Percentiles rank a stretch among this genome's conserved stretches.
phyloP scores from a whole-genome alignment of 257 asterid species.

The Hygrophila difformis region DNA sequence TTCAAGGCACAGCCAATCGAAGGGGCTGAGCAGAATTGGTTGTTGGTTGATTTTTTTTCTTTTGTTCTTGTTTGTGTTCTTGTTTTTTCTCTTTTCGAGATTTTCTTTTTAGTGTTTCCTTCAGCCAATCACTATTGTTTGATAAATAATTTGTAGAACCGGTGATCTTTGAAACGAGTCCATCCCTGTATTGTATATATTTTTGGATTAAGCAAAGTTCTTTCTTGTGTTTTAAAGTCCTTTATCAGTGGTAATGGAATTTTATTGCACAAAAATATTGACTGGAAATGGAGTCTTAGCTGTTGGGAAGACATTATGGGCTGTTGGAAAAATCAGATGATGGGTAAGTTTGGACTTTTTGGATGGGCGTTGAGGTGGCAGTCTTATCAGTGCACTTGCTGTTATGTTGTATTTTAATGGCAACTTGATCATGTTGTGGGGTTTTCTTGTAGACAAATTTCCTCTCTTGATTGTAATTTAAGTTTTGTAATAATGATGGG shows the following conservation, averaged over 20 bases:
- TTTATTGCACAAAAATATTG: constrained; percentile 3
- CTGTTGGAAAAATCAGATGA: neutral
- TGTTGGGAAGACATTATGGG: neutral
- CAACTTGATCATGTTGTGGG: constrained; percentile 11
- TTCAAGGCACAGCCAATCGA: constrained; percentile 33
- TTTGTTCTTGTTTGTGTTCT: constrained; percentile 18
- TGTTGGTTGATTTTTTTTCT: no score
- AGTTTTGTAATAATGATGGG: no score
- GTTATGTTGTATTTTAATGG: constrained; percentile 2
- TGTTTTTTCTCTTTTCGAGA: neutral
- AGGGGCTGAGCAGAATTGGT: constrained; percentile 29
- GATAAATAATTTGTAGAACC: constrained; percentile 63
- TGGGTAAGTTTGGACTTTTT: constrained; percentile 1
- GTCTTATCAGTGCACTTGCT: constrained; percentile 3
- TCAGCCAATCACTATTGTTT: constrained; percentile 32
- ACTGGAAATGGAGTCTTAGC: neutral
- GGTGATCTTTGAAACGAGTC: constrained; percentile 6
- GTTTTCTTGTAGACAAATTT: no score
- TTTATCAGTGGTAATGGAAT: neutral
- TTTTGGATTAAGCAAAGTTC: neutral
- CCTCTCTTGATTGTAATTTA: no score
- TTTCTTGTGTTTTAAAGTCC: neutral
- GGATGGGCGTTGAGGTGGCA: constrained; percentile 19
- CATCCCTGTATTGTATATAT: constrained; percentile 33
- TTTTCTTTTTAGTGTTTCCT: constrained; percentile 10